These are phyloP conservation scores for Ambrosiella cleistominuta DNA, from an alignment of 2,329 filamentous ascomycete genomes.

Conservation along the genomic window DNA sequence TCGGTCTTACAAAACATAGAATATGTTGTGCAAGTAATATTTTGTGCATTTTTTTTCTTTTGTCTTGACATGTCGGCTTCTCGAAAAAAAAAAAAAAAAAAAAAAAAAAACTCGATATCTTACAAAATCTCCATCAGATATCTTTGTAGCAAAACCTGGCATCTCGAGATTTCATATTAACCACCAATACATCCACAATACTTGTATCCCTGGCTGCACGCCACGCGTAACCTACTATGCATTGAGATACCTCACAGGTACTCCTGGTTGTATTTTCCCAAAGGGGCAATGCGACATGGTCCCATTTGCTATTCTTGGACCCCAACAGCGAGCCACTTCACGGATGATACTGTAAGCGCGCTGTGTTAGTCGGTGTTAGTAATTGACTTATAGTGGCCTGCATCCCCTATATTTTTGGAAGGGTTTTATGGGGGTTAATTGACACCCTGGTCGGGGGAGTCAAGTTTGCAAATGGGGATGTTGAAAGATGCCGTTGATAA, in stretches of 20 bases:
- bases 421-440: neutral
- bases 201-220: neutral
- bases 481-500: neutral
- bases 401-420: neutral
- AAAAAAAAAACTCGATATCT: no score
- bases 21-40: neutral
- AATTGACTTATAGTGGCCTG: neutral
- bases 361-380: neutral
- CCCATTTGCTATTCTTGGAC: neutral
- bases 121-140: no score
- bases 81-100: no score
- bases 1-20: neutral
- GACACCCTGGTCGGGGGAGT: neutral
- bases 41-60: no score
- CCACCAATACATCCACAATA: neutral
- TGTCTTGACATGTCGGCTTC: no score
- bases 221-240: neutral
- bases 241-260: neutral
- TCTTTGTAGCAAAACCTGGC: no score
- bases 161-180: no score
- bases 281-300: neutral
- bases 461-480: neutral
- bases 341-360: neutral
- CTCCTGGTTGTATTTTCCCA: neutral
- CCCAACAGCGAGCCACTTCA: neutral